Evolutionary conservation across 176 grass and related monocot genomes (phyloP).

Genomic region (Avena eriantha): DNA sequence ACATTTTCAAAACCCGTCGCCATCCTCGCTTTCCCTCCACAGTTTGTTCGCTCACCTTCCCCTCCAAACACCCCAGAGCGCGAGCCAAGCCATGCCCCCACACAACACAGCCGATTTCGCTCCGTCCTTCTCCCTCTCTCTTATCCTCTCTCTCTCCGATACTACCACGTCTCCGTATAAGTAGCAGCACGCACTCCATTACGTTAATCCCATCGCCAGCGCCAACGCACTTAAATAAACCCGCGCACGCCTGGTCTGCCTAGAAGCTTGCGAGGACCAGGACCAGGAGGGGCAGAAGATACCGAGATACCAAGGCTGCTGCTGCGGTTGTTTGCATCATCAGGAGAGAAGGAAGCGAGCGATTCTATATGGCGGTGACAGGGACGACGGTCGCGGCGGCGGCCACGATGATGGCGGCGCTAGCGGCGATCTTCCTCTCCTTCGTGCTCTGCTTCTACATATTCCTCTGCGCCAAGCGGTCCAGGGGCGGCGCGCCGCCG

Average conservation of each 20-base stretch:
- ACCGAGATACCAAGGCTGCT: not conserved
- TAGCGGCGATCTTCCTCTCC: constrained; percentile 57
- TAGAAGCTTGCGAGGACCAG: not conserved
- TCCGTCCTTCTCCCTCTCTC: constrained; percentile 5
- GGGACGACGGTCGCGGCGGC: constrained; percentile 58
- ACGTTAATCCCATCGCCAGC: constrained; percentile 35
- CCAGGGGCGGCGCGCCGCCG: constrained; percentile 20
- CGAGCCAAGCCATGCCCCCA: constrained; percentile 7
- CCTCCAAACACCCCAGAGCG: constrained; percentile 39
- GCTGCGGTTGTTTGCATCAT: not conserved
- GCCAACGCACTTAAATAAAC: not conserved
- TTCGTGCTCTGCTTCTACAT: constrained; percentile 72
- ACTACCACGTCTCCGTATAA: constrained; percentile 31
- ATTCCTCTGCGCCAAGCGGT: constrained; percentile 64
- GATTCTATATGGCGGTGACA: constrained; percentile 49
- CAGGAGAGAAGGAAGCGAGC: not conserved
- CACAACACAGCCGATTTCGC: not conserved
- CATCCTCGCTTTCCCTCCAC: constrained; percentile 47
- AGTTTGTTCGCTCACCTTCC: constrained; percentile 50
- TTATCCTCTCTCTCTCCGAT: constrained; percentile 46
- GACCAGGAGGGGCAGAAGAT: not conserved
- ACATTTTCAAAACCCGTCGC: constrained; percentile 62
- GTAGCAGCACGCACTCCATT: constrained; percentile 32
- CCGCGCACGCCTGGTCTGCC: not conserved
- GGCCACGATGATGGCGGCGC: constrained; percentile 55